These are phyloP conservation scores for Rhodamnia rubescens DNA, from an alignment of 345 rosid species.

Conservation along the genomic window DNA sequence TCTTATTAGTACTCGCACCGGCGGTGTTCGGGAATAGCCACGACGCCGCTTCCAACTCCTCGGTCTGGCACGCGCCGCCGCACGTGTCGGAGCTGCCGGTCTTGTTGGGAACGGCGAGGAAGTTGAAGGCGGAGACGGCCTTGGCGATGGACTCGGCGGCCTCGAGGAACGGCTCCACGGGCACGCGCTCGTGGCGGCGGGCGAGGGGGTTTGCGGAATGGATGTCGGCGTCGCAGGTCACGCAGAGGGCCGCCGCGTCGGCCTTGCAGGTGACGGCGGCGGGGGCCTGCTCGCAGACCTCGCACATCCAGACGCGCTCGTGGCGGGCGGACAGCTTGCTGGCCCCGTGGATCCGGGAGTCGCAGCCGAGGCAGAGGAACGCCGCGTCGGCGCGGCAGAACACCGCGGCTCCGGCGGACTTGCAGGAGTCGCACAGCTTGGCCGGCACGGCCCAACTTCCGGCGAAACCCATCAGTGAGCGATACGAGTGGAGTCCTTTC, in stretches of 20 bases:
- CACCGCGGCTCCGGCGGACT: conserved; percentile 52
- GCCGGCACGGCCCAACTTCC: conserved; percentile 44
- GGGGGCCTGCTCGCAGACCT: conserved; percentile 93
- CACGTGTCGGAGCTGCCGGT: conserved; percentile 1
- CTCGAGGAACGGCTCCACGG: conserved; percentile 59
- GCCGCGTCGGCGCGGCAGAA: conserved; percentile 72
- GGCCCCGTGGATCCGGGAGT: conserved; percentile 48
- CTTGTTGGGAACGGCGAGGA: conserved; percentile 16
- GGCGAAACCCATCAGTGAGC: conserved; percentile 15
- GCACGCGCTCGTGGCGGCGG: conserved; percentile 75
- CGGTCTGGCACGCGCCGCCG: conserved; percentile 9
- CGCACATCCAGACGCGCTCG: conserved; percentile 71
- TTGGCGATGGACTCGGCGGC: conserved; percentile 23
- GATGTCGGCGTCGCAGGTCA: conserved; percentile 77
- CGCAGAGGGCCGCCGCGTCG: conserved; percentile 84
- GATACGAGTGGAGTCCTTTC: neutral
- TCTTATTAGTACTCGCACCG: neutral
- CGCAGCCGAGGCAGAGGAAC: conserved; percentile 55
- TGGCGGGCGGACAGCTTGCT: conserved; percentile 43
- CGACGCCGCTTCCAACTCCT: conserved; percentile 23
- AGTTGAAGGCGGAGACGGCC: conserved; percentile 23
- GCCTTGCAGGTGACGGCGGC: conserved; percentile 95
- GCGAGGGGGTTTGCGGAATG: conserved; percentile 93
- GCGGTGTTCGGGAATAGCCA: conserved; percentile 13
- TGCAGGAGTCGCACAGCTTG: conserved; percentile 72